phyloP scores from a whole-genome alignment of 2,329 filamentous ascomycete species.

The Sporothrix schenckii region DNA sequence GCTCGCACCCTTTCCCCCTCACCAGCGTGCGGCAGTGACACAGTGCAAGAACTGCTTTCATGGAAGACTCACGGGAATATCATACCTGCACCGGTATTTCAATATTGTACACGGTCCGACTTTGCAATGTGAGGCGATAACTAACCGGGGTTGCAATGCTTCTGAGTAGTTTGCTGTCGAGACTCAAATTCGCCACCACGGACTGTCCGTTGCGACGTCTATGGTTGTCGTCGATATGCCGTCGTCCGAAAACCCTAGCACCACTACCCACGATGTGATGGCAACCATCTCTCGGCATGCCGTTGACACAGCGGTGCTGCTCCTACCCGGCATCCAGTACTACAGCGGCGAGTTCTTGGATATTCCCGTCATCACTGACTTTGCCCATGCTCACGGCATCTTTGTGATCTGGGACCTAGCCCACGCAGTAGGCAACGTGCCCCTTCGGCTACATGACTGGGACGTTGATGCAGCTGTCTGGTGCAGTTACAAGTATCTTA shows the following conservation, averaged over 20 bases:
- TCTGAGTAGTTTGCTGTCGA: conserved; percentile 72
- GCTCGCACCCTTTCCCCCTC: neutral
- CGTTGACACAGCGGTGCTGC: conserved; percentile 69
- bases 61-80: neutral
- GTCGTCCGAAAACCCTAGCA: conserved; percentile 54
- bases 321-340: conserved; percentile 88
- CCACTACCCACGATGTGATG: conserved; percentile 72
- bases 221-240: conserved; percentile 73
- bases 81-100: neutral
- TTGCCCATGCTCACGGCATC: conserved; percentile 63
- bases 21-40: neutral
- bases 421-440: conserved; percentile 75
- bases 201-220: conserved; percentile 64
- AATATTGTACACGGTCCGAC: neutral
- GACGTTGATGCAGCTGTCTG: conserved; percentile 88
- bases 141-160: neutral
- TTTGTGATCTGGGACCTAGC: conserved; percentile 67
- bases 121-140: neutral
- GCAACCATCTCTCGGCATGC: conserved; percentile 74
- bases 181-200: conserved; percentile 76
- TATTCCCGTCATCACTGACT: conserved; percentile 74
- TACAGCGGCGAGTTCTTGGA: conserved; percentile 90
- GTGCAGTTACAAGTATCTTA: conserved; percentile 98
- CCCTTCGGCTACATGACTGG: conserved; percentile 81
- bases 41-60: neutral